Evolutionary conservation across 768 basidiomycete species (phyloP).

Genomic region (Leucogyrophana mollusca): DNA sequence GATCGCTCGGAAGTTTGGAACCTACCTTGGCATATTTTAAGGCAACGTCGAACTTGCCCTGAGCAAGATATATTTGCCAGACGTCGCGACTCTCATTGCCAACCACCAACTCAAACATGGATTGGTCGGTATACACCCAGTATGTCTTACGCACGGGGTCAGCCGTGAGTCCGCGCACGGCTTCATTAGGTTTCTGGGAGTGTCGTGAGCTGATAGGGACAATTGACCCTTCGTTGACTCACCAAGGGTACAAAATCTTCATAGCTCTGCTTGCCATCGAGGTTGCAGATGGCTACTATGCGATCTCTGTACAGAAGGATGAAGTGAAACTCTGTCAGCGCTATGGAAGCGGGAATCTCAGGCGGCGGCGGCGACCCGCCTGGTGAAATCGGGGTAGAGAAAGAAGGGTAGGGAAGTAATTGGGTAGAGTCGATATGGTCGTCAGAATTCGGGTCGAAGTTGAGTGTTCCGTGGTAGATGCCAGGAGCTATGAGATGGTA

Average conservation of each 20-base stretch:
- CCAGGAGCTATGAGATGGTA: slow-evolving; percentile 60
- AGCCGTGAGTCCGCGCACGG: slow-evolving; percentile 69
- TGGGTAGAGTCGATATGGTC: slow-evolving; percentile 77
- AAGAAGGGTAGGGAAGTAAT: slow-evolving; percentile 72
- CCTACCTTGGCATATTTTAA: slow-evolving; percentile 79
- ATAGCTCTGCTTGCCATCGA: slow-evolving; percentile 80
- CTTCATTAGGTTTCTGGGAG: slow-evolving; percentile 70
- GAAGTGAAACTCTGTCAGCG: slow-evolving; percentile 91
- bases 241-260: slow-evolving; percentile 85
- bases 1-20: not conserved
- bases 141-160: slow-evolving; percentile 89
- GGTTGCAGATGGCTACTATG: slow-evolving; percentile 71
- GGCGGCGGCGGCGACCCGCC: slow-evolving; percentile 13
- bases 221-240: slow-evolving; percentile 21
- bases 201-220: not conserved
- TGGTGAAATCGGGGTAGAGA: slow-evolving; percentile 30
- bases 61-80: slow-evolving; percentile 87
- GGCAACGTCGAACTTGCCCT: slow-evolving; percentile 75
- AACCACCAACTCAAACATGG: slow-evolving; percentile 84
- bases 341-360: slow-evolving; percentile 70
- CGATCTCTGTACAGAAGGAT: slow-evolving; percentile 80
- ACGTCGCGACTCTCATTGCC: slow-evolving; percentile 91
- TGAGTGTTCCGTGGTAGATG: slow-evolving; percentile 81
- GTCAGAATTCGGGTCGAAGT: slow-evolving; percentile 66
- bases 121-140: slow-evolving; percentile 90